These are phyloP conservation scores for Arabidopsis hybrid DNA, from an alignment of 441 rosid genomes.

Conservation along the genomic window DNA sequence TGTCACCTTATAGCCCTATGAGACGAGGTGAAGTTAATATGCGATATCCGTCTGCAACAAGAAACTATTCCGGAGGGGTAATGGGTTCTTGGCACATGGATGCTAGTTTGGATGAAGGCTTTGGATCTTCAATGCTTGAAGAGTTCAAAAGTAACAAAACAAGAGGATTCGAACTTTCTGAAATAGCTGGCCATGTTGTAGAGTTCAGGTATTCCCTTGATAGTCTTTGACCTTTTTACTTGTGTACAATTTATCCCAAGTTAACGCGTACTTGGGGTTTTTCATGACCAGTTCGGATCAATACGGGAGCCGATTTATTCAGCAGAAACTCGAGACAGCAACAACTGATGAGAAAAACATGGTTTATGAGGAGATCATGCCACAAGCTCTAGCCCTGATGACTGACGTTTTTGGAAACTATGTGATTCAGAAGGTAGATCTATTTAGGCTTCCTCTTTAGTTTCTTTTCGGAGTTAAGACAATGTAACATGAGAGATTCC, in stretches of 20 bases:
- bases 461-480: not conserved
- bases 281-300: slow-evolving; percentile 74
- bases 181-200: slow-evolving; percentile 79
- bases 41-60: slow-evolving; percentile 61
- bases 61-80: slow-evolving; percentile 63
- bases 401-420: slow-evolving; percentile 94
- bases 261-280: not conserved
- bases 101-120: slow-evolving; percentile 58
- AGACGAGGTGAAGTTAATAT: slow-evolving; percentile 67
- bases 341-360: slow-evolving; percentile 78
- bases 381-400: slow-evolving; percentile 79
- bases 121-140: slow-evolving; percentile 80
- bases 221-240: not conserved
- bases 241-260: not conserved
- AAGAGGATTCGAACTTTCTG: slow-evolving; percentile 75
- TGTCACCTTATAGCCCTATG: slow-evolving; percentile 70
- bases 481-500: not conserved
- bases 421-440: slow-evolving; percentile 83
- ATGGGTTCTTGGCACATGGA: slow-evolving; percentile 80
- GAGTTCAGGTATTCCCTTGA: slow-evolving; percentile 71
- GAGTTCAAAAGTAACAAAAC: slow-evolving; percentile 86
- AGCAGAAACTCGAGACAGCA: slow-evolving; percentile 91
- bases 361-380: slow-evolving; percentile 87
- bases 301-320: slow-evolving; percentile 92
- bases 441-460: slow-evolving; percentile 3